phyloP scores from a whole-genome alignment of 116 monocot genomes.

The Iris pallida region DNA sequence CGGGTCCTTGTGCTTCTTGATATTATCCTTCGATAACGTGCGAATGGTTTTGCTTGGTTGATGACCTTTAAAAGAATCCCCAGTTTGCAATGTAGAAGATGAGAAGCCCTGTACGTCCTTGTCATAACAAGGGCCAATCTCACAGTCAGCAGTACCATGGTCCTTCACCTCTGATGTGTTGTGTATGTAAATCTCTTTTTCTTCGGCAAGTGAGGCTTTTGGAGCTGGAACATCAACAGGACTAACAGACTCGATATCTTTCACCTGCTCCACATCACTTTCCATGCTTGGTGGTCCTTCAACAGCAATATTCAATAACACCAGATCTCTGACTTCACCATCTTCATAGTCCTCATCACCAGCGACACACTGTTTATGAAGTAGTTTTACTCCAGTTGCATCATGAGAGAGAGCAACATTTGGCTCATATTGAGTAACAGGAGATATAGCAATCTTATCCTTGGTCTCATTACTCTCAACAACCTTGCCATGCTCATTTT shows the following conservation, averaged over 20 bases:
- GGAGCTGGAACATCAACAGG: not conserved
- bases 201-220: not conserved
- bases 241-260: not conserved
- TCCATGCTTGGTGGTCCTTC: not conserved
- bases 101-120: not conserved
- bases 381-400: slow-evolving; percentile 1
- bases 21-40: slow-evolving; percentile 1
- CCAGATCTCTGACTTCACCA: slow-evolving; percentile 1
- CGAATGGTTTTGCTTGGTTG: not conserved
- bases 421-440: not conserved
- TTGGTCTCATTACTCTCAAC: not conserved
- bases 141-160: slow-evolving; percentile 2
- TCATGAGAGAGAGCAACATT: slow-evolving; percentile 5
- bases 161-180: not conserved
- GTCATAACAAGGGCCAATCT: not conserved
- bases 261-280: not conserved
- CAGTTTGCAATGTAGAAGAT: not conserved
- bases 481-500: not conserved
- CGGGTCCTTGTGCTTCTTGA: slow-evolving; percentile 7
- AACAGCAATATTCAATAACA: not conserved
- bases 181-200: not conserved
- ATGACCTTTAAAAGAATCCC: not conserved
- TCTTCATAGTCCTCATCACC: slow-evolving; percentile 11
- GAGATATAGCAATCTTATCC: not conserved
- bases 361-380: slow-evolving; percentile 1